Base-by-base conservation (phyloP, 116 monocot species). In the Iris pallida region DNA sequence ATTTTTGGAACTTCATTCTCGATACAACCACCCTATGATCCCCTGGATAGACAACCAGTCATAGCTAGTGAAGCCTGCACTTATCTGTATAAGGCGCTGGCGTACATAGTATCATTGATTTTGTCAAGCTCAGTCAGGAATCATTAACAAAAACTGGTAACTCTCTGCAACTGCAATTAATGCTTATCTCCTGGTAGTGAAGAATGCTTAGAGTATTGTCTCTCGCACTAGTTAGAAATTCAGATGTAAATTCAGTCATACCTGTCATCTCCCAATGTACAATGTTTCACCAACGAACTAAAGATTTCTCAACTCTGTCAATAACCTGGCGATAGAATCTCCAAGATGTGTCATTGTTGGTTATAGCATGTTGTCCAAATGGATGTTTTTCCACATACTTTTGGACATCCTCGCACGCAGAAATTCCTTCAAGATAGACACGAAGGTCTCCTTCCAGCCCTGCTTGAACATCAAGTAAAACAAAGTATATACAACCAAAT, bases 391-490 rank as follows among this genome's bases (percentile, higher is more conserved):
- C 49, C 19, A 98, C 90, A 59, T 81, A 92, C 11, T 45, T n/a
- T 75, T 77, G 98, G 47, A 93, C 90, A 75, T 93, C 78, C 54
- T 79, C 71, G 42, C 82, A 83, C 70, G 47, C 63, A 4, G 81
- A 76, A 40, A 98, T 11, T 4, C 76, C 77, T 77, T 98, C 93
- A 45, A 93, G 71, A 77, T 84, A 98, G 65, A 78, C 59, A 59
- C 83, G 78, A 45, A 98, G 71, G 67, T 90, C 85, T 65, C 98
- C 98, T 63, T 75, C 85, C 3, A 79, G 83, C 5, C 93, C 97
- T 97, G 83, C 40, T 61, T 41, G 17, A 44, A 18, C 13, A 8
- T 48, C 16, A 52, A 18, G 45, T n/a, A 2, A 56, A 69, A 57
- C 18, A 47, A 47, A 69, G 18, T 8, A 4, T 16, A 15, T 6